These are phyloP conservation scores for Amoebophrya sp. DNA, from an alignment of 169 alveolate genomes.

Conservation along the genomic window DNA sequence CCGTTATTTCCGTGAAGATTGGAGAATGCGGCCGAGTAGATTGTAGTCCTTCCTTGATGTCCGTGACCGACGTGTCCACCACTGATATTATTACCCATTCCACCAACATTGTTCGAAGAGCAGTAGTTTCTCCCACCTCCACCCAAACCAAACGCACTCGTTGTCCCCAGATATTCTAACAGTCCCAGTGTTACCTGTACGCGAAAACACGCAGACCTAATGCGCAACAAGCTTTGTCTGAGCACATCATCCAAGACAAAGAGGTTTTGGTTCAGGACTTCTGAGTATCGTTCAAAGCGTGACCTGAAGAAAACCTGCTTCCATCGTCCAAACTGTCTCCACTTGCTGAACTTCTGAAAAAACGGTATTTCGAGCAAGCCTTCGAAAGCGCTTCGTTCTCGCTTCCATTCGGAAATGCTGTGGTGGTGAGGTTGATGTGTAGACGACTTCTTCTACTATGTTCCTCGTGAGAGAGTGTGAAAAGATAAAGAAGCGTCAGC, in stretches of 20 bases:
- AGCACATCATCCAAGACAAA: neutral
- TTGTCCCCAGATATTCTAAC: neutral
- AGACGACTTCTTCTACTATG: no score
- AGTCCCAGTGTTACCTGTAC: neutral
- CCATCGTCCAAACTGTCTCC: slow-evolving; percentile 71
- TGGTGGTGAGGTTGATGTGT: no score
- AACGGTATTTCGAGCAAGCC: slow-evolving; percentile 56
- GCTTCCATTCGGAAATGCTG: slow-evolving; percentile 70
- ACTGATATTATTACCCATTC: neutral
- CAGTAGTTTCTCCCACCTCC: no score
- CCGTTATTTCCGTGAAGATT: no score
- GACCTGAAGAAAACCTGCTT: slow-evolving; percentile 37
- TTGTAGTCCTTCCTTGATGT: no score
- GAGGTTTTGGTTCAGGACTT: neutral
- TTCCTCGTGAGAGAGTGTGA: neutral
- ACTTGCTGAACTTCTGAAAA: slow-evolving; percentile 59
- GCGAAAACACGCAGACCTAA: neutral
- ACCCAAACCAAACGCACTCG: no score
- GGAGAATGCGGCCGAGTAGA: no score
- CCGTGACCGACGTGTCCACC: no score
- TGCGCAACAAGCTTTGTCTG: neutral
- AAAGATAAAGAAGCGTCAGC: no score
- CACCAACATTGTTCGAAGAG: no score
- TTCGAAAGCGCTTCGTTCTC: slow-evolving; percentile 59
- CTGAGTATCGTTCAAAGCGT: neutral